Percentiles rank a stretch among this genome's conserved stretches.
Conservation (phyloP, 129 eudicot species). For the Artemisia annua region DNA sequence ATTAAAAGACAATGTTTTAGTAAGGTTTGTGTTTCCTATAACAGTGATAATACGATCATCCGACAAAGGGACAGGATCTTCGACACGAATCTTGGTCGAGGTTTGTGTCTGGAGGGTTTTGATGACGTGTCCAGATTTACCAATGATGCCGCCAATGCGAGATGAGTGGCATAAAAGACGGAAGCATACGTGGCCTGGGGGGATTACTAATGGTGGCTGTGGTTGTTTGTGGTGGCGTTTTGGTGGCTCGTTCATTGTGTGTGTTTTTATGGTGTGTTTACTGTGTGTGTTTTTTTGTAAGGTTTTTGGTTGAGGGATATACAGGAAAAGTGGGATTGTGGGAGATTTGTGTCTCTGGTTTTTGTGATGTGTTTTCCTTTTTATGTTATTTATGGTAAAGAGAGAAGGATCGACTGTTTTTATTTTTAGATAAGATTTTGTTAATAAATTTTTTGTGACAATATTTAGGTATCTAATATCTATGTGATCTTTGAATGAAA, state of each 20-base stretch:
- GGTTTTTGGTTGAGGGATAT: no score
- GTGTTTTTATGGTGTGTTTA: neutral
- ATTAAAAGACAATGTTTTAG: conserved; percentile 21
- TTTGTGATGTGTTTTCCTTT: no score
- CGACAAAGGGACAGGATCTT: conserved; percentile 45
- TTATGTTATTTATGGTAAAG: no score
- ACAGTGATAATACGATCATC: conserved; percentile 62
- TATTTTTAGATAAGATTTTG: no score
- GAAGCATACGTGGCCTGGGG: conserved; percentile 45
- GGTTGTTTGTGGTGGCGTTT: conserved; percentile 24
- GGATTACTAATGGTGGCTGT: conserved; percentile 35
- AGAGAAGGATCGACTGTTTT: no score
- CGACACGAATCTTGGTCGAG: conserved; percentile 59
- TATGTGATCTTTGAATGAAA: no score
- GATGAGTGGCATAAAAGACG: conserved; percentile 81
- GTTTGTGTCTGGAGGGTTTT: conserved; percentile 65
- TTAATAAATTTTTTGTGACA: no score
- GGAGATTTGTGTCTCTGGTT: no score
- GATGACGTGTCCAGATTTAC: conserved; percentile 64
- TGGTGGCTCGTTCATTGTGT: conserved; percentile 21
- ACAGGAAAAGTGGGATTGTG: no score
- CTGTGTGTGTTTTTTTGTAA: no score
- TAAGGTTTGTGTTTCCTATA: conserved; percentile 26
- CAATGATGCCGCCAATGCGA: conserved; percentile 74
- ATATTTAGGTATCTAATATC: no score